A percentile compares a stretch with the other conserved stretches of the same genome.
Evolutionary conservation across 176 grass and related monocot genomes (phyloP).

Genomic region (Thalia dealbata): DNA sequence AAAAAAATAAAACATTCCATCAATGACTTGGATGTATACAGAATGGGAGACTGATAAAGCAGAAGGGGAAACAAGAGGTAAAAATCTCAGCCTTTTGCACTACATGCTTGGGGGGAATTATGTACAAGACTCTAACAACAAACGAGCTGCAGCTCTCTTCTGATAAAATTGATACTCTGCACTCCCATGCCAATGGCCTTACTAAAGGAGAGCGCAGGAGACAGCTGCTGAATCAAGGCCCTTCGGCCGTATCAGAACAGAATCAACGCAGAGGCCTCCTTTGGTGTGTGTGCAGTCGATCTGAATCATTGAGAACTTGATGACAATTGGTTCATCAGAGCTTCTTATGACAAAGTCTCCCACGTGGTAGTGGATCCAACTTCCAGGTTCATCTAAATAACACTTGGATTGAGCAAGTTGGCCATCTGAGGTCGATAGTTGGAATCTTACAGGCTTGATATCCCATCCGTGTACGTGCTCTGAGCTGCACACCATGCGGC

Average conservation of each 20-base stretch:
- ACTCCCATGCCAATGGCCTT: too few relatives aligned
- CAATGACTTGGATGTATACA: too few relatives aligned
- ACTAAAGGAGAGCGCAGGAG: too few relatives aligned
- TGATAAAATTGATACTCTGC: too few relatives aligned
- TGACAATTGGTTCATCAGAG: slow-evolving; percentile 22
- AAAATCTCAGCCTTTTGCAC: too few relatives aligned
- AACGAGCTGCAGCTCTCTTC: too few relatives aligned
- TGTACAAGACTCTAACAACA: too few relatives aligned
- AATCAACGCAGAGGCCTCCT: slow-evolving; percentile 30
- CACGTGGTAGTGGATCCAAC: slow-evolving; percentile 69
- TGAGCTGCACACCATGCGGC: slow-evolving; percentile 40
- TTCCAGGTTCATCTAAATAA: slow-evolving; percentile 57
- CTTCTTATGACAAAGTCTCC: slow-evolving; percentile 62
- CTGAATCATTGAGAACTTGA: slow-evolving; percentile 74
- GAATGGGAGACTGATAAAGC: too few relatives aligned
- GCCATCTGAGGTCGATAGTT: slow-evolving; percentile 67
- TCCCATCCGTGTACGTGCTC: slow-evolving; percentile 85
- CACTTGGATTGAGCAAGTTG: slow-evolving; percentile 68
- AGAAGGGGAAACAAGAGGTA: too few relatives aligned
- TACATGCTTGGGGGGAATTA: too few relatives aligned
- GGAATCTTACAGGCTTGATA: slow-evolving; percentile 70
- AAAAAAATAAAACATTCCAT: too few relatives aligned
- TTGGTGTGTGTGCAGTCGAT: slow-evolving; percentile 60
- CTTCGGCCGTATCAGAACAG: not conserved
- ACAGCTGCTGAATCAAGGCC: slow-evolving; percentile 10